Conservation (phyloP, 345 rosid species). For the Angophora floribunda region DNA sequence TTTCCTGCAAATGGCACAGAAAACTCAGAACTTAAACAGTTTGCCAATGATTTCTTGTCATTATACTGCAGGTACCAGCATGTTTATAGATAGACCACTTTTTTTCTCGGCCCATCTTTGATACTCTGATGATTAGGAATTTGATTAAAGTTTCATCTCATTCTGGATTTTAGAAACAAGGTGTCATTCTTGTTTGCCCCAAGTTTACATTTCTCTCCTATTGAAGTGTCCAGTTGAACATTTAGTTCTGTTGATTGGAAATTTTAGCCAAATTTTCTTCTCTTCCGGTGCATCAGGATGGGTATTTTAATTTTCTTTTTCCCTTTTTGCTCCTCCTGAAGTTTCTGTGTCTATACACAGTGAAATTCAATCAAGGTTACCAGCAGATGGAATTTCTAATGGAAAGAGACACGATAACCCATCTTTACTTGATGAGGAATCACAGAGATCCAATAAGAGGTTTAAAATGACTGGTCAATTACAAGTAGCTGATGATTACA, state of each 20-base stretch:
- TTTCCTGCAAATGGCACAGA: conserved; percentile 13
- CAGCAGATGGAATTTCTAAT: conserved; percentile 32
- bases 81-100: not conserved
- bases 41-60: conserved; percentile 79
- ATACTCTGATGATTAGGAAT: not conserved
- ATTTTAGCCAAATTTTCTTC: not conserved
- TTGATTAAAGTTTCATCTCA: not conserved
- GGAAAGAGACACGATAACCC: conserved; percentile 49
- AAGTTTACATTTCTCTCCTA: not conserved
- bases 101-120: not conserved
- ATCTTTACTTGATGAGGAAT: conserved; percentile 22
- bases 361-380: conserved; percentile 44
- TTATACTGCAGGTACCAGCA: conserved; percentile 73
- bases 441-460: conserved; percentile 40
- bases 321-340: conserved; percentile 1
- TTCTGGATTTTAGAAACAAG: not conserved
- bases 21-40: conserved; percentile 52
- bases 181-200: not conserved
- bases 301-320: not conserved
- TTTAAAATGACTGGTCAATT: conserved; percentile 14
- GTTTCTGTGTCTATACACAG: conserved; percentile 18
- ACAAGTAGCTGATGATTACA: conserved; percentile 10
- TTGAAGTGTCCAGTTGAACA: not conserved
- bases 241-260: not conserved
- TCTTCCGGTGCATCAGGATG: not conserved